Conservation (phyloP, 345 rosid species). For the Capsella bursapastoris region DNA sequence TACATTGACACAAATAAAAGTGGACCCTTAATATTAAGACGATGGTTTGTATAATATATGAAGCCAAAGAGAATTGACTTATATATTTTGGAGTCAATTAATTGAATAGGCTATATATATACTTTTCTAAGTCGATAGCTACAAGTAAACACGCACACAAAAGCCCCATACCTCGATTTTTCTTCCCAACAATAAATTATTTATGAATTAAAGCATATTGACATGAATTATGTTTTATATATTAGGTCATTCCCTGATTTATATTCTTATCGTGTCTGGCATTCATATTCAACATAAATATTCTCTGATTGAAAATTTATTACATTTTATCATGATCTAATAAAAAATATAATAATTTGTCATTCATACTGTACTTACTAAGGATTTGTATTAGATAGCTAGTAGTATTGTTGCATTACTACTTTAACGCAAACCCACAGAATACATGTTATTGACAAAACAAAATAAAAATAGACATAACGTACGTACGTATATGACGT, state of each 20-base stretch:
- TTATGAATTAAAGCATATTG: neutral
- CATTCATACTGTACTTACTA: too few species aligned
- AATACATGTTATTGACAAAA: too few species aligned
- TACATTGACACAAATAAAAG: slow-evolving; percentile 5
- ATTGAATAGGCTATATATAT: neutral
- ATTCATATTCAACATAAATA: slow-evolving; percentile 2
- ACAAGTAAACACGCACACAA: neutral
- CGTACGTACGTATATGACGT: too few species aligned
- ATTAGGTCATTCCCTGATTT: neutral
- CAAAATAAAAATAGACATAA: too few species aligned
- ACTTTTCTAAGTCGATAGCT: neutral
- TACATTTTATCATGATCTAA: too few species aligned
- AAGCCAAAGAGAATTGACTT: slow-evolving; percentile 14
- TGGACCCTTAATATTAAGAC: slow-evolving; percentile 27
- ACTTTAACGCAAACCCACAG: too few species aligned
- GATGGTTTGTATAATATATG: neutral
- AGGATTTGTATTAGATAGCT: too few species aligned
- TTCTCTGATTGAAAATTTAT: neutral
- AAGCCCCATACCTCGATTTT: neutral
- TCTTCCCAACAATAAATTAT: neutral
- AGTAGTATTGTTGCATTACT: too few species aligned
- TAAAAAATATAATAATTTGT: too few species aligned
- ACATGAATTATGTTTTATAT: neutral
- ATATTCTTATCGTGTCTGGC: neutral
- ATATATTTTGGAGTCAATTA: slow-evolving; percentile 8